phyloP scores from a whole-genome alignment of 1,284 basidiomycete species.

The Mycocalia duriaeana region DNA sequence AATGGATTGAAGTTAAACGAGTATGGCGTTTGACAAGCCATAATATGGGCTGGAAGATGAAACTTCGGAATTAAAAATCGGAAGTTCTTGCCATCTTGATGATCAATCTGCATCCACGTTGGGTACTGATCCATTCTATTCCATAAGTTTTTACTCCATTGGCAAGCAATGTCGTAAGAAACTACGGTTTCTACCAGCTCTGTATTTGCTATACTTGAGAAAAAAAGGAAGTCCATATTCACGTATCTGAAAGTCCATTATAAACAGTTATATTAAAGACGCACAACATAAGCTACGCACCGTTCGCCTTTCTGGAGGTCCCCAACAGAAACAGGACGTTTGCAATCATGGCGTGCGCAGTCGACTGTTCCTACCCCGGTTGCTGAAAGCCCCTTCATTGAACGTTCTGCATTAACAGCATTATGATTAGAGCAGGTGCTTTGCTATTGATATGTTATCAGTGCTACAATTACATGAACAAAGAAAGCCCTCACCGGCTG shows the following conservation, averaged over 20 bases:
- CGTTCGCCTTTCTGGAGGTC: slow-evolving; percentile 30
- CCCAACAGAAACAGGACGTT: slow-evolving; percentile 18
- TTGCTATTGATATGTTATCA: too few relatives aligned
- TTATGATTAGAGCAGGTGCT: slow-evolving; percentile 17
- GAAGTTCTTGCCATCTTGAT: too few relatives aligned
- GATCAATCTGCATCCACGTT: too few relatives aligned
- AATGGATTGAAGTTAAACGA: slow-evolving; percentile 20
- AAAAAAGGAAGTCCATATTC: slow-evolving; percentile 21
- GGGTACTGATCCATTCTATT: too few relatives aligned
- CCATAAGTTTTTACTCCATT: slow-evolving; percentile 23
- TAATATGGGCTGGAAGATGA: slow-evolving; percentile 18
- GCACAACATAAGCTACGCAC: slow-evolving; percentile 15
- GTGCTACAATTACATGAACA: too few relatives aligned
- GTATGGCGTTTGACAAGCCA: slow-evolving; percentile 13
- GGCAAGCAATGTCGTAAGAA: slow-evolving; percentile 28
- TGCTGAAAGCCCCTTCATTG: slow-evolving; percentile 18
- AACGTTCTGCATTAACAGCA: slow-evolving; percentile 22
- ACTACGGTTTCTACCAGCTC: slow-evolving; percentile 8
- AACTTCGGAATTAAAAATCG: slow-evolving; percentile 16
- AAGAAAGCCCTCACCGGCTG: too few relatives aligned
- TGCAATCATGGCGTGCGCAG: slow-evolving; percentile 27
- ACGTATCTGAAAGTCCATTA: slow-evolving; percentile 11
- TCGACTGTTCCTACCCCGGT: slow-evolving; percentile 24
- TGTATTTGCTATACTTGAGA: slow-evolving; percentile 9
- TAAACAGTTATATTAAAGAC: neutral